A percentile compares a stretch with the other conserved stretches of the same genome.
These are phyloP conservation scores for Ceratobasidium sp. DNA, from an alignment of 1,284 basidiomycete species.

Conservation along the genomic window DNA sequence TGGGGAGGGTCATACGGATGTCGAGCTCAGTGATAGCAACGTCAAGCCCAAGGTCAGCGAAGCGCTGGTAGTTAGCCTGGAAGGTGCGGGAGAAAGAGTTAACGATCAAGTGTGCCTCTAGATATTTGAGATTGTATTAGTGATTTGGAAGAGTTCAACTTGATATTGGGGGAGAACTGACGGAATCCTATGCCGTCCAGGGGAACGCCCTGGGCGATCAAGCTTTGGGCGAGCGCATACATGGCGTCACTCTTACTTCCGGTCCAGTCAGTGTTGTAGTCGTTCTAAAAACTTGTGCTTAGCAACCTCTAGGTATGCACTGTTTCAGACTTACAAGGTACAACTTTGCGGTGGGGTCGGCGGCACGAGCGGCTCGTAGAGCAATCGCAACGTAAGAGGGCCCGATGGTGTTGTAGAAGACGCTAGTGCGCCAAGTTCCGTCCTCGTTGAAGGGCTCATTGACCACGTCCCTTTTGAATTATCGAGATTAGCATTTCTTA, in stretches of 20 bases:
- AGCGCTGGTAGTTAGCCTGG: conserved; percentile 58
- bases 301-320: background rate
- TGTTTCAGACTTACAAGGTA: conserved; percentile 17
- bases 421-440: conserved; percentile 59
- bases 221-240: conserved; percentile 59
- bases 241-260: conserved; percentile 61
- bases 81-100: conserved; percentile 58
- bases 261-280: conserved; percentile 59
- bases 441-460: conserved; percentile 48
- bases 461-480: conserved; percentile 46
- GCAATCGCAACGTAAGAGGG: conserved; percentile 59
- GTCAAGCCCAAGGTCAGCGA: conserved; percentile 64
- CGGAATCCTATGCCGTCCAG: conserved; percentile 64
- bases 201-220: conserved; percentile 58
- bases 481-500: background rate
- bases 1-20: conserved; percentile 59
- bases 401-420: conserved; percentile 63
- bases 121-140: background rate
- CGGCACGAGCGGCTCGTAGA: conserved; percentile 59
- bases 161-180: background rate
- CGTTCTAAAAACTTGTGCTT: too few species aligned
- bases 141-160: background rate
- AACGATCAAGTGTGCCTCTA: conserved; percentile 60
- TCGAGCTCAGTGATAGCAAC: conserved; percentile 57
- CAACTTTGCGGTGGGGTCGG: conserved; percentile 54